These are phyloP conservation scores for Globisporangium canariense DNA, from an alignment of 352 stramenopile species.

Conservation along the genomic window DNA sequence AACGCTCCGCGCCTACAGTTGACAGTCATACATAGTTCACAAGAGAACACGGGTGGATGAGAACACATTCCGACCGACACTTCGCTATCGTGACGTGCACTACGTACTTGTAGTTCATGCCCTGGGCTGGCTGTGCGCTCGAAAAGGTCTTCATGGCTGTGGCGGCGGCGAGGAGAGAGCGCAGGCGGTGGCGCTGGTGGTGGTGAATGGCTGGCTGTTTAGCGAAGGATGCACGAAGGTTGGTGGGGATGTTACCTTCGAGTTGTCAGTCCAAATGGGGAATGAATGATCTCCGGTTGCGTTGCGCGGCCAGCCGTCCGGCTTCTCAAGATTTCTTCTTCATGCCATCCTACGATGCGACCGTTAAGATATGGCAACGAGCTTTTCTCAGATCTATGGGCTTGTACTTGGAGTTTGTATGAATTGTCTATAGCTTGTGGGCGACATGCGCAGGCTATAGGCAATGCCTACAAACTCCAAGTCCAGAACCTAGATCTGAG, in stretches of 20 bases:
- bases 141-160: background rate
- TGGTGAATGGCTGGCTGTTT: background rate
- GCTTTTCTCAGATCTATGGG: too few relatives aligned
- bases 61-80: background rate
- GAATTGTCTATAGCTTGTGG: too few relatives aligned
- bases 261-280: background rate
- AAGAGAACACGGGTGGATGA: background rate
- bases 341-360: too few relatives aligned
- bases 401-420: too few relatives aligned
- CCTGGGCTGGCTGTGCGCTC: background rate
- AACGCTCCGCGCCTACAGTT: slow-evolving; percentile 14
- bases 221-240: background rate
- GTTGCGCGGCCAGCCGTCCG: too few relatives aligned
- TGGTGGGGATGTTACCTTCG: background rate
- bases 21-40: background rate
- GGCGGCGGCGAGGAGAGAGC: background rate
- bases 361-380: too few relatives aligned
- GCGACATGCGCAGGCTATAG: too few relatives aligned
- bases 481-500: too few relatives aligned
- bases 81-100: too few relatives aligned
- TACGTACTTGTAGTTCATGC: slow-evolving; percentile 4
- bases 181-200: slow-evolving; percentile 1
- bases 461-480: too few relatives aligned
- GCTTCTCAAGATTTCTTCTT: too few relatives aligned
- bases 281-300: background rate